phyloP scores from a whole-genome alignment of 2,329 filamentous ascomycete species.

The Phialocephala subalpina region DNA sequence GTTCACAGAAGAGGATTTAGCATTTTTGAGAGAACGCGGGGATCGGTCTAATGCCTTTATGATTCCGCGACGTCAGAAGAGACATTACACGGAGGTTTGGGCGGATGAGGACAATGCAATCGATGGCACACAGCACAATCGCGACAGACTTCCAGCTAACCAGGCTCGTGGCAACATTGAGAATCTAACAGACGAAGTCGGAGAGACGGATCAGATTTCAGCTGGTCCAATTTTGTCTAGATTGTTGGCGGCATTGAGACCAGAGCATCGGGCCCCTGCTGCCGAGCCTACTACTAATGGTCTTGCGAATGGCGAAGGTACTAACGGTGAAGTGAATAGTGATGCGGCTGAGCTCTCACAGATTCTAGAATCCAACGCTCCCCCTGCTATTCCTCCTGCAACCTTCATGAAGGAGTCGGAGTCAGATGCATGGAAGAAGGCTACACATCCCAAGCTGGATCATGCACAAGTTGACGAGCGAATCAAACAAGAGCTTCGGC shows the following conservation, averaged over 20 bases:
- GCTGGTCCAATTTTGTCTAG: slow-evolving; percentile 86
- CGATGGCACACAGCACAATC: slow-evolving; percentile 67
- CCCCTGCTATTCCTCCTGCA: slow-evolving; percentile 65
- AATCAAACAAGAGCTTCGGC: slow-evolving; percentile 86
- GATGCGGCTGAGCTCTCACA: slow-evolving; percentile 38
- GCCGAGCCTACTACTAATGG: slow-evolving; percentile 65
- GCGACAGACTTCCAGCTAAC: slow-evolving; percentile 77
- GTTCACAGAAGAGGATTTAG: slow-evolving; percentile 91
- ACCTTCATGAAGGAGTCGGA: slow-evolving; percentile 82
- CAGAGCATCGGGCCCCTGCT: slow-evolving; percentile 68
- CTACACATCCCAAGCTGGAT: slow-evolving; percentile 78
- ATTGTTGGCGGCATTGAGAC: slow-evolving; percentile 81
- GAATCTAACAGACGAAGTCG: slow-evolving; percentile 83
- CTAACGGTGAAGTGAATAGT: slow-evolving; percentile 53
- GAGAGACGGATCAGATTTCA: slow-evolving; percentile 88
- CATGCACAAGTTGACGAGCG: slow-evolving; percentile 90
- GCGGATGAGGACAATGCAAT: slow-evolving; percentile 88
- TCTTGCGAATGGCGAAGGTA: slow-evolving; percentile 56
- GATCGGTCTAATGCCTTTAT: slow-evolving; percentile 85
- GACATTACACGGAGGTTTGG: slow-evolving; percentile 91
- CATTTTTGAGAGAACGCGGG: slow-evolving; percentile 88
- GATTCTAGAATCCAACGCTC: slow-evolving; percentile 17
- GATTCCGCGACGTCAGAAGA: slow-evolving; percentile 84
- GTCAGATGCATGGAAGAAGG: slow-evolving; percentile 80
- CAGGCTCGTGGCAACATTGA: slow-evolving; percentile 87